Evolutionary conservation across 2,329 filamentous ascomycete species (phyloP).

Genomic region (Fusarium chlamydosporum): DNA sequence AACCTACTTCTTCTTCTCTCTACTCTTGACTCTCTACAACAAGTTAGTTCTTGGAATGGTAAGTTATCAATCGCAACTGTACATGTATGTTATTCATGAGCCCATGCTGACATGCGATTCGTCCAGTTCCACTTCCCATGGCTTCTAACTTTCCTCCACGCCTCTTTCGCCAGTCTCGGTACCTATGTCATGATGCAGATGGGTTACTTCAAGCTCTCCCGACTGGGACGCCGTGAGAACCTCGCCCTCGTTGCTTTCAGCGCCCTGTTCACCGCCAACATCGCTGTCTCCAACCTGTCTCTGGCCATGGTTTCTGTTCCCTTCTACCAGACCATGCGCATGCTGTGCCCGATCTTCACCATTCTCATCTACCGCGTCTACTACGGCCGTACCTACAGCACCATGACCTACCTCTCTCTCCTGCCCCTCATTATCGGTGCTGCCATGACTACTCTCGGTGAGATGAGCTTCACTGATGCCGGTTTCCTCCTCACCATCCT

Average conservation of each 20-base stretch:
- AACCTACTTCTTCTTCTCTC: conserved; percentile 66
- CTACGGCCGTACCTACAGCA: conserved; percentile 68
- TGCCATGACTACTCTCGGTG: conserved; percentile 71
- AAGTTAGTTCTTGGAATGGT: conserved; percentile 69
- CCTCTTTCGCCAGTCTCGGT: conserved; percentile 69
- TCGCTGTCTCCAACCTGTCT: conserved; percentile 75
- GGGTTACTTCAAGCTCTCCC: conserved; percentile 67
- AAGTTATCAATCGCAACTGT: conserved; percentile 41
- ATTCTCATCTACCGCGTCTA: conserved; percentile 71
- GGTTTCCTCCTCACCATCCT: conserved; percentile 69
- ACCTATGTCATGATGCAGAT: conserved; percentile 66
- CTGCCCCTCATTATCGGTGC: conserved; percentile 73
- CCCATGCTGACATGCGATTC: conserved; percentile 38
- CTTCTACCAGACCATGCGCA: conserved; percentile 75
- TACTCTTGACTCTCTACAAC: conserved; percentile 69
- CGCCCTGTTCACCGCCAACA: conserved; percentile 73
- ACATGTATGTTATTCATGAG: background rate
- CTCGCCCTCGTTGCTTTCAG: conserved; percentile 71
- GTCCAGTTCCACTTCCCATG: conserved; percentile 71
- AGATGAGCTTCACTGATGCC: conserved; percentile 72
- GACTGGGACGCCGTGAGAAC: conserved; percentile 67
- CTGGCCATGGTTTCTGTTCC: conserved; percentile 73
- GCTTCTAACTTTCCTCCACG: conserved; percentile 71
- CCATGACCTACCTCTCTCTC: conserved; percentile 70
- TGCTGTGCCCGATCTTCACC: conserved; percentile 73